These are phyloP conservation scores for Aechmea fasciata DNA, from an alignment of 176 grass and related monocot species.

Conservation along the genomic window DNA sequence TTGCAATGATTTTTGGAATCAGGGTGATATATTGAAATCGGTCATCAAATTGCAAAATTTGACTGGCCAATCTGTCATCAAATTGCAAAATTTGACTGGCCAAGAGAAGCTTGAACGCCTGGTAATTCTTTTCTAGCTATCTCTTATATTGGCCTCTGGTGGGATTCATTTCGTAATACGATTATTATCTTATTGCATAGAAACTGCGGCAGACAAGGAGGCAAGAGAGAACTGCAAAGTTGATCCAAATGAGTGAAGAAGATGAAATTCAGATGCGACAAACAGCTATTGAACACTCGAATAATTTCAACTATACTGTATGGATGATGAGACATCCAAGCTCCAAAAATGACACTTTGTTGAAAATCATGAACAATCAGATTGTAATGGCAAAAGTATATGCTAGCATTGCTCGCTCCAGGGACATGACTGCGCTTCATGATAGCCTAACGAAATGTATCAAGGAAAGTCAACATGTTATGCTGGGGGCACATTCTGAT, in stretches of 20 bases:
- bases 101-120: not conserved
- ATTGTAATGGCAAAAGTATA: constrained; percentile 26
- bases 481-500: constrained; percentile 20
- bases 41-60: not conserved
- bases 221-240: not conserved
- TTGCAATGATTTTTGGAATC: not conserved
- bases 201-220: constrained; percentile 9
- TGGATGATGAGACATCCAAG: constrained; percentile 19
- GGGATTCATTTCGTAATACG: not conserved
- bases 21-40: not conserved
- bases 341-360: constrained; percentile 7
- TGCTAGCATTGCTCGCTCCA: constrained; percentile 19
- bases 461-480: constrained; percentile 16
- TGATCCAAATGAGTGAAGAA: constrained; percentile 14
- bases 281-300: constrained; percentile 16
- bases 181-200: not conserved
- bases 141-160: not conserved
- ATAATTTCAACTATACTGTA: constrained; percentile 19
- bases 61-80: too few species aligned
- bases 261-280: constrained; percentile 20
- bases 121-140: not conserved
- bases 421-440: constrained; percentile 1
- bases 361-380: constrained; percentile 27
- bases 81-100: not conserved
- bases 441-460: constrained; percentile 2